Base-by-base conservation (phyloP, 2,329 filamentous ascomycete species). In the Canariomyces notabilis region DNA sequence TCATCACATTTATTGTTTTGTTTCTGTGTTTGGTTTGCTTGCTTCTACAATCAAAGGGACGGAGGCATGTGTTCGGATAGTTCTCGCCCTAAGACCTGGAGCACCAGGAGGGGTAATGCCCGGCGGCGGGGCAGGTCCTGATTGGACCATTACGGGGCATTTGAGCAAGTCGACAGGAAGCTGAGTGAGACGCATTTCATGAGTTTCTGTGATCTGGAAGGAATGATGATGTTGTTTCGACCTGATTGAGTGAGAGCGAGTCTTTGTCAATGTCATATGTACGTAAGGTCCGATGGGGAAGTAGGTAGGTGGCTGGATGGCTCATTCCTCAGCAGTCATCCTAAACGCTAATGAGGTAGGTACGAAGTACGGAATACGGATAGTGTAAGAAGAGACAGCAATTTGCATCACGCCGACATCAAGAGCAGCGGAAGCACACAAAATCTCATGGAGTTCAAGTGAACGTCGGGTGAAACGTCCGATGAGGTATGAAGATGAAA, bases 1-100 rank as follows among this genome's bases (percentile, higher is more conserved):
- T n/a, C n/a, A n/a, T n/a, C n/a, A n/a, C n/a, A n/a, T n/a, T 39
- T 39, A 15, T 29, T 37, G 36, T 38, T 22, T 29, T 29, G 26
- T 8, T 29, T 9, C 26, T 29, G 14, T 8, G 8, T 5, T 29
- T 29, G 23, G 36, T n/a, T n/a, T 5, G 20, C 36, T 23, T 38
- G 36, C 18, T 23, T n/a, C n/a, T n/a, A n/a, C n/a, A n/a, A n/a
- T n/a, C n/a, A n/a, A n/a, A n/a, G n/a, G n/a, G n/a, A n/a, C n/a
- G n/a, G n/a, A n/a, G n/a, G n/a, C n/a, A n/a, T n/a, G n/a, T n/a
- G n/a, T n/a, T n/a, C n/a, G n/a, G n/a, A n/a, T n/a, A n/a, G n/a
- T n/a, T n/a, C 35, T 6, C 20, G 15, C 35, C 11, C 35, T 12
- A 20, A 6, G 26, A 11, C 14, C 26, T 29, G 8, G 26, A 29